phyloP scores from a whole-genome alignment of 495 filamentous ascomycete species.

The Aspergillus biplanus region DNA sequence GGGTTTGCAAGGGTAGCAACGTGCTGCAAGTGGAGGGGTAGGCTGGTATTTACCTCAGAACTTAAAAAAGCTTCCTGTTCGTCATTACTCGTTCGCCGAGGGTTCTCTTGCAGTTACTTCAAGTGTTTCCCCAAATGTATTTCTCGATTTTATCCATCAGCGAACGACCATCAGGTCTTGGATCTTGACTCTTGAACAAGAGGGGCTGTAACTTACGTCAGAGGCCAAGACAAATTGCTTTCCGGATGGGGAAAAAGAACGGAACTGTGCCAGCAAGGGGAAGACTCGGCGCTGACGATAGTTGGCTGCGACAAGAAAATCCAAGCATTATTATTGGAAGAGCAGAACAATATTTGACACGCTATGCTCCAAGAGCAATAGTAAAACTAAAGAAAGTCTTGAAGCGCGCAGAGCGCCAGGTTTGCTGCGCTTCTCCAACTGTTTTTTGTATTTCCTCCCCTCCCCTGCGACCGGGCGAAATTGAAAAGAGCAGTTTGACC shows the following conservation, averaged over 20 bases:
- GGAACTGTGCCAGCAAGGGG: background rate
- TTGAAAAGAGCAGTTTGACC: too few relatives aligned
- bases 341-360: background rate
- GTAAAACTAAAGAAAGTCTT: background rate
- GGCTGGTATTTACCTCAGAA: background rate
- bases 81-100: background rate
- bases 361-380: slow-evolving; percentile 1
- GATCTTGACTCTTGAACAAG: background rate
- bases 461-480: background rate
- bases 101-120: background rate
- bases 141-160: background rate
- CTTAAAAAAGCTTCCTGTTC: background rate
- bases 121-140: background rate
- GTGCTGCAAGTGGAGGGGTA: background rate
- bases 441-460: too few relatives aligned
- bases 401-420: slow-evolving; percentile 21
- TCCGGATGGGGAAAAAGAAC: slow-evolving; percentile 15
- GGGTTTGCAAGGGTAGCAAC: slow-evolving; percentile 4
- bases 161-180: background rate
- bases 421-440: slow-evolving; percentile 1
- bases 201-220: slow-evolving; percentile 21
- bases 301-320: slow-evolving; percentile 16
- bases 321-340: slow-evolving; percentile 17
- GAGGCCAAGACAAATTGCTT: slow-evolving; percentile 17
- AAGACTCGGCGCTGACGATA: slow-evolving; percentile 17